Evolutionary conservation across 345 rosid genomes (phyloP).

Genomic region (Fremontodendron californicum): DNA sequence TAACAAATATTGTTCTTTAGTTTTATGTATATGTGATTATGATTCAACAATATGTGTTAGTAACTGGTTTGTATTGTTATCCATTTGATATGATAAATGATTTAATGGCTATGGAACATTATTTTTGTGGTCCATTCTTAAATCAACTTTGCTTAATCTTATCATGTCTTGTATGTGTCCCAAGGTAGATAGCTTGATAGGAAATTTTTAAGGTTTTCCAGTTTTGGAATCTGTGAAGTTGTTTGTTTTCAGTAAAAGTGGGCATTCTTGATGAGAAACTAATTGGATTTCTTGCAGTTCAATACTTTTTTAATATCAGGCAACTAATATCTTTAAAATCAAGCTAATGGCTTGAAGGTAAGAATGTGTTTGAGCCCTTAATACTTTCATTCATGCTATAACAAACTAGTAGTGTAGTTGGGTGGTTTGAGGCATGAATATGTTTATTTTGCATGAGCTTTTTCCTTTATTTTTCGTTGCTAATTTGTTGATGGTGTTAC

Average conservation of each 20-base stretch:
- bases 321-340: background rate
- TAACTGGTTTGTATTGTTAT: background rate
- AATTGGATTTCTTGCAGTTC: background rate
- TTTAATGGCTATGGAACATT: background rate
- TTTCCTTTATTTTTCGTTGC: background rate
- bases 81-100: constrained; percentile 4
- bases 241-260: background rate
- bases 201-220: background rate
- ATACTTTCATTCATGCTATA: background rate
- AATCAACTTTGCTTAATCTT: background rate
- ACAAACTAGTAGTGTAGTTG: background rate
- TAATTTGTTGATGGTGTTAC: constrained; percentile 8
- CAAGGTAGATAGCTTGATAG: background rate
- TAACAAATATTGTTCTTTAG: background rate
- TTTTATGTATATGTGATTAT: constrained; percentile 2
- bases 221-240: background rate
- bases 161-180: background rate
- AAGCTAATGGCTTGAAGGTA: background rate
- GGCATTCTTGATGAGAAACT: constrained; percentile 3
- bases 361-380: background rate
- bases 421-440: background rate
- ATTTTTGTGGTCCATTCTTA: background rate
- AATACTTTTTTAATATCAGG: background rate
- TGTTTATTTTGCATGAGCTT: background rate
- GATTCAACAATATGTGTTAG: background rate